Evolutionary conservation across 192 early-diverging fungal genomes (phyloP), one percentile per base, ranked within the genome.

Genomic region (Backusella liffmaniae): DNA sequence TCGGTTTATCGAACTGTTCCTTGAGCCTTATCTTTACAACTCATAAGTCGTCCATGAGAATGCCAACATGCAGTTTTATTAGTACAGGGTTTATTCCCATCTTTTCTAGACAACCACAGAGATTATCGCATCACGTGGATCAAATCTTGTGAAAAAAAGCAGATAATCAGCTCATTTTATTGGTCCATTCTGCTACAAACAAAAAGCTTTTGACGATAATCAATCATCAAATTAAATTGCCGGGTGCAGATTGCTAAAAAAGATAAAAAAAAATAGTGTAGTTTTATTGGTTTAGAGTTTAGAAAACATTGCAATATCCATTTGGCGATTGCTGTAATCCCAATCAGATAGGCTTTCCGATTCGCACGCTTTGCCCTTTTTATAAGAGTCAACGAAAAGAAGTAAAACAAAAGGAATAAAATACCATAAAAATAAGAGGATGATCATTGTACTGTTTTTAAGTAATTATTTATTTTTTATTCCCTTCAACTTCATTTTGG

Each of bases 351-450:
- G 10, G 21, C 8, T 62, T 62, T 29, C 56, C 23, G 26, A 62
- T 62, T 62, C 56, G 56, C 56, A 62, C 56, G 56, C 56, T 62
- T 62, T 26, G 56, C 56, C 56, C 56, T 62, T 56, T 49, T 62
- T 62, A 62, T 62, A n/a, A 29, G 21, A 59, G 12, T 12, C 10
- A 59, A 29, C 12, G 7, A 13, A 21, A 10, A 56, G n/a, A 21
- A 29, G 21, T 12, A 62, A 62, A 62, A 29, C 21, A 29, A 62
- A 62, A 29, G 12, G 26, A 62, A 62, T 23, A 62, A 26, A 29
- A 62, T 9, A 26, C 10, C 10, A 29, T 59, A 29, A 62, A 9
- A 62, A 62, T 29, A 62, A 23, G 56, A 29, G 0, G 12, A 13
- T 62, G 26, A 62, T 29, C 56, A 62, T 59, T 18, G 18, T 59